Percentiles rank a stretch among this genome's conserved stretches.
These are phyloP conservation scores for Chamaecrista fasciculata DNA, from an alignment of 306 rosid genomes.

Conservation along the genomic window DNA sequence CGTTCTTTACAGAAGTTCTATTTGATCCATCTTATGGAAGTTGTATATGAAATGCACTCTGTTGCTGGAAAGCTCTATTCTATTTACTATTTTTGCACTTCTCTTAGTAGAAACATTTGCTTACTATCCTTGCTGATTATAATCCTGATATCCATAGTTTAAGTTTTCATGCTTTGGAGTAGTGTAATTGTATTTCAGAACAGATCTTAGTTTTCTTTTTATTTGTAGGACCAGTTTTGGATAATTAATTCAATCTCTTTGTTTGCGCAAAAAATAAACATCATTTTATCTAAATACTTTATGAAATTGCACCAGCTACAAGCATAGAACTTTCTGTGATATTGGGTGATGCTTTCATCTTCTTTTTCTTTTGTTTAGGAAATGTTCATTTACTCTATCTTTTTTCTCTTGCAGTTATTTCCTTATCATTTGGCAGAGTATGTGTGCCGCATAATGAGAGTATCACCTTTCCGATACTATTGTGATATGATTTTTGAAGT, in stretches of 20 bases:
- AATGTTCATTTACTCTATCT: not conserved
- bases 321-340: not conserved
- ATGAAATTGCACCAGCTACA: slow-evolving; percentile 10
- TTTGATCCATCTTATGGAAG: slow-evolving; percentile 17
- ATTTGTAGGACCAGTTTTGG: slow-evolving; percentile 11
- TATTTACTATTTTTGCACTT: not conserved
- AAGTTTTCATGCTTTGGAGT: slow-evolving; percentile 2
- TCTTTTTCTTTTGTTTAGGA: slow-evolving; percentile 24
- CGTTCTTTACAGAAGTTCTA: slow-evolving; percentile 33
- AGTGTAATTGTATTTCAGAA: not conserved
- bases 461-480: slow-evolving; percentile 91
- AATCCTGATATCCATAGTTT: not conserved
- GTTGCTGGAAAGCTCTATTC: slow-evolving; percentile 5
- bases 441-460: slow-evolving; percentile 92
- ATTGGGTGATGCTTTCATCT: not conserved
- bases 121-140: not conserved
- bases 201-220: not conserved
- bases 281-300: not conserved
- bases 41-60: not conserved
- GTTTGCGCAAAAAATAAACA: not conserved
- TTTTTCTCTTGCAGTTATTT: slow-evolving; percentile 72
- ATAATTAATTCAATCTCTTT: not conserved
- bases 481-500: slow-evolving; percentile 95
- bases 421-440: slow-evolving; percentile 91
- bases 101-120: not conserved